Percentiles rank a stretch among this genome's conserved stretches.
Evolutionary conservation across 176 grass and related monocot genomes (phyloP).

Genomic region (Musa itinerans): DNA sequence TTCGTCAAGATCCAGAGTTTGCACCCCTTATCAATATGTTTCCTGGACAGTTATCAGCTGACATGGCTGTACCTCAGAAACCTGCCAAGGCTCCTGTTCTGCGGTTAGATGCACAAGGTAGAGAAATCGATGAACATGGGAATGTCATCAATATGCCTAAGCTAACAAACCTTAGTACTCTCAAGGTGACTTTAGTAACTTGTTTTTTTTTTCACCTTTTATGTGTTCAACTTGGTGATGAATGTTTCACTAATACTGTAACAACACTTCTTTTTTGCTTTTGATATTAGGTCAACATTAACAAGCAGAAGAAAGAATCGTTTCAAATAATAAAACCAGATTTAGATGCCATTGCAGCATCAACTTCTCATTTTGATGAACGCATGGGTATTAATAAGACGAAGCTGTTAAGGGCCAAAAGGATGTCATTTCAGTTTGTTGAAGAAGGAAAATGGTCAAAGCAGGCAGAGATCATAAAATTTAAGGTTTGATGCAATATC

Average conservation of each 20-base stretch:
- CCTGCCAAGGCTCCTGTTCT: conserved; percentile 75
- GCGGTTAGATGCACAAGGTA: conserved; percentile 79
- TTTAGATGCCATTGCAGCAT: conserved; percentile 69
- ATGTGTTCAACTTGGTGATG: background rate
- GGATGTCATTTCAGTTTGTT: conserved; percentile 77
- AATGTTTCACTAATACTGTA: background rate
- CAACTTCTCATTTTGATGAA: conserved; percentile 80
- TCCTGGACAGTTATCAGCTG: conserved; percentile 54
- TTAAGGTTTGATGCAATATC: conserved; percentile 46
- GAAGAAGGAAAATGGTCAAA: conserved; percentile 87
- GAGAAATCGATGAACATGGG: conserved; percentile 92
- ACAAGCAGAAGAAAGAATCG: conserved; percentile 95
- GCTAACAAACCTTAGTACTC: conserved; percentile 70
- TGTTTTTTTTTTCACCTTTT: background rate
- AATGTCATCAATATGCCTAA: conserved; percentile 72
- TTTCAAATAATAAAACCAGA: conserved; percentile 98
- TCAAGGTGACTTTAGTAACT: conserved; percentile 48
- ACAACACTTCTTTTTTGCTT: conserved; percentile 18
- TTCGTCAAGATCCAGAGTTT: conserved; percentile 84
- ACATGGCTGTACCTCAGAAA: conserved; percentile 52
- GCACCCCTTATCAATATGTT: conserved; percentile 82
- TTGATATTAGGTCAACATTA: conserved; percentile 75
- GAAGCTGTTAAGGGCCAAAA: conserved; percentile 75
- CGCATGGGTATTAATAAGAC: conserved; percentile 86
- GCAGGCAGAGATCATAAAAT: conserved; percentile 82